These are phyloP conservation scores for Acer campestre DNA, from an alignment of 345 rosid species.

Conservation along the genomic window DNA sequence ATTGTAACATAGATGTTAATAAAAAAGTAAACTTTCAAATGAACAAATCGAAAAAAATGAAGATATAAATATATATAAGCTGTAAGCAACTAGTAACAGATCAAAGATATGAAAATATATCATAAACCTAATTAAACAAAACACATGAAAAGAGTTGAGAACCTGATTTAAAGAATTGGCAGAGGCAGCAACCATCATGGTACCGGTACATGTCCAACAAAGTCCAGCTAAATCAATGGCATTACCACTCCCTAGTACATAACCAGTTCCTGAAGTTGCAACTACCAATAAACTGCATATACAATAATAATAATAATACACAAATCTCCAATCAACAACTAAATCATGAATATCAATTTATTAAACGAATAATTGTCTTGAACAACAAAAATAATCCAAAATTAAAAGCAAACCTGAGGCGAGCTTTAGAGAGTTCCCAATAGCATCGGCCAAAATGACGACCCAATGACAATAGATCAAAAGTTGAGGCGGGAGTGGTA, in stretches of 20 bases:
- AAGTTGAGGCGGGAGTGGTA: conserved; percentile 27
- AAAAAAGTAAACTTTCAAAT: too few relatives aligned
- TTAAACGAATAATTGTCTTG: background rate
- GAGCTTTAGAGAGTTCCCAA: conserved; percentile 96
- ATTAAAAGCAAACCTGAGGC: conserved; percentile 61
- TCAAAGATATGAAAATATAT: background rate
- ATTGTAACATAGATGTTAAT: too few relatives aligned
- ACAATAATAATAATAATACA: conserved; percentile 1
- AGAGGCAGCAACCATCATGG: conserved; percentile 97
- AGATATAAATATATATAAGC: too few relatives aligned
- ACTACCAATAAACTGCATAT: conserved; percentile 82
- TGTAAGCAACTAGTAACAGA: too few relatives aligned
- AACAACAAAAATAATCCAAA: background rate
- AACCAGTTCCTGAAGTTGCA: conserved; percentile 98
- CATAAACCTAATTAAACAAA: background rate
- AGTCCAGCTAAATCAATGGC: conserved; percentile 72
- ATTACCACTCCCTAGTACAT: conserved; percentile 72
- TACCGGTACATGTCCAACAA: conserved; percentile 92
- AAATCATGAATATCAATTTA: background rate
- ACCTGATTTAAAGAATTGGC: conserved; percentile 98
- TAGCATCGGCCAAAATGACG: conserved; percentile 75
- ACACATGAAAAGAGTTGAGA: background rate
- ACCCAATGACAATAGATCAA: conserved; percentile 34
- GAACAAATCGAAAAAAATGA: too few relatives aligned
- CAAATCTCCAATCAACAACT: background rate